A percentile compares a stretch with the other conserved stretches of the same genome.
Evolutionary conservation across 176 grass and related monocot genomes (phyloP).

Genomic region (Urochloa ruziziensis): DNA sequence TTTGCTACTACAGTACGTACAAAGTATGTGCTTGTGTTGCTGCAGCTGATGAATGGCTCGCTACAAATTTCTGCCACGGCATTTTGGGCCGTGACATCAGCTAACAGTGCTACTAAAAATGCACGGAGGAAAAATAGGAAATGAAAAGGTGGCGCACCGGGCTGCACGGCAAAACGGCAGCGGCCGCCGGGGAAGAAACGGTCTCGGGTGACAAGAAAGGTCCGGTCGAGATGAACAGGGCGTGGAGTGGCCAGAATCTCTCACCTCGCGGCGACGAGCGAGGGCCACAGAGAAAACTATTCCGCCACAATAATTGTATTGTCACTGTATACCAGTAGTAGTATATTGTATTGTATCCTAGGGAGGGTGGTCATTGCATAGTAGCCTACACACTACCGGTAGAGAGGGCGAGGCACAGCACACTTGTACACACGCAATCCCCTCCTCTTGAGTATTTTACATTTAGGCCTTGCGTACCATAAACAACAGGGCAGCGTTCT

Average conservation of each 20-base stretch:
- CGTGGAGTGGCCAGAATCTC: neutral
- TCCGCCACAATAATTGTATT: conserved; percentile 46
- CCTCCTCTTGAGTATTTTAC: conserved; percentile 35
- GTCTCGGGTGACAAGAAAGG: neutral
- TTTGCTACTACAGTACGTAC: neutral
- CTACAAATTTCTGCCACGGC: neutral
- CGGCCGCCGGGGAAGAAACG: neutral
- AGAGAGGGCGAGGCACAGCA: neutral
- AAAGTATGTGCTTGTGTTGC: neutral
- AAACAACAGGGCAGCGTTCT: conserved; percentile 39
- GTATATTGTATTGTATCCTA: neutral
- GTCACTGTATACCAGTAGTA: neutral
- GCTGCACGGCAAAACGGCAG: neutral
- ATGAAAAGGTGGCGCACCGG: too few species aligned
- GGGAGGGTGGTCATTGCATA: neutral
- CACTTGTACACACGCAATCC: too few species aligned
- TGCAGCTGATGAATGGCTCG: neutral
- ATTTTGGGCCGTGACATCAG: neutral
- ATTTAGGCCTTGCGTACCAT: conserved; percentile 41
- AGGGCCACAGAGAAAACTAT: conserved; percentile 37
- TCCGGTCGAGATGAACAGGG: neutral
- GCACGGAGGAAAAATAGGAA: too few species aligned
- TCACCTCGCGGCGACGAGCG: neutral
- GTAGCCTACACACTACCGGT: neutral
- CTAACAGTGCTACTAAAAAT: neutral